Evolutionary conservation across 2,329 filamentous ascomycete species (phyloP), one percentile per base, ranked within the genome.

Genomic region (Aspergillus pseudoviridinutans): DNA sequence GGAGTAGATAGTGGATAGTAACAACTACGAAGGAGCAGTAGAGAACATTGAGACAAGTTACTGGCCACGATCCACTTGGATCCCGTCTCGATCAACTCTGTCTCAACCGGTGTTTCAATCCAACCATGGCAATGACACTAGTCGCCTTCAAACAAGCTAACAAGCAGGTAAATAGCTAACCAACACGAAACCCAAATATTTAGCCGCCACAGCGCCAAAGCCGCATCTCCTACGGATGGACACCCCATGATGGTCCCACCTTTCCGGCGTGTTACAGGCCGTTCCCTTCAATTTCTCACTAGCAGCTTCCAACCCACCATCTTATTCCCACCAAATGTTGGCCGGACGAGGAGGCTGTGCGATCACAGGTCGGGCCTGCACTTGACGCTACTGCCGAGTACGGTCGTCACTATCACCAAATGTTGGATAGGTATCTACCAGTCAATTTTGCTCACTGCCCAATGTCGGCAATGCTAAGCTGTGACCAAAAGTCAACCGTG

Each of bases 51-150:
- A 35, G 32, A 6, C 32, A 7, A 3, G 32, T 17, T 35, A 35
- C 32, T 17, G 32, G 14, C 14, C 2, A 17, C 42, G 42, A 46
- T 46, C 42, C 42, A 24, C 22, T 14, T 46, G 42, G 42, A 46
- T 25, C 35, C 47, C 44, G 27, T 35, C 46, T 46, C 42, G n/a
- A 46, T 46, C 42, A 38, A 44, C 59, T 59, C 42, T 27, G 56
- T 58, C 63, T 59, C 55, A 54, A 60, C 64, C 64, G 66, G 65
- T 61, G 65, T 67, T 66, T 67, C 64, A 65, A 58, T 56, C 53
- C 32, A 10, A 49, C 49, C 41, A 44, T 44, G n/a, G 8, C 41
- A 44, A 44, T 22, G n/a, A 44, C n/a, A 22, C 41, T 24, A 44
- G n/a, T 20, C 41, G 8, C 17, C 51, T 20, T 35, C 35, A 29